phyloP scores from a whole-genome alignment of 768 basidiomycete species.

The Hypholoma sublateritium region DNA sequence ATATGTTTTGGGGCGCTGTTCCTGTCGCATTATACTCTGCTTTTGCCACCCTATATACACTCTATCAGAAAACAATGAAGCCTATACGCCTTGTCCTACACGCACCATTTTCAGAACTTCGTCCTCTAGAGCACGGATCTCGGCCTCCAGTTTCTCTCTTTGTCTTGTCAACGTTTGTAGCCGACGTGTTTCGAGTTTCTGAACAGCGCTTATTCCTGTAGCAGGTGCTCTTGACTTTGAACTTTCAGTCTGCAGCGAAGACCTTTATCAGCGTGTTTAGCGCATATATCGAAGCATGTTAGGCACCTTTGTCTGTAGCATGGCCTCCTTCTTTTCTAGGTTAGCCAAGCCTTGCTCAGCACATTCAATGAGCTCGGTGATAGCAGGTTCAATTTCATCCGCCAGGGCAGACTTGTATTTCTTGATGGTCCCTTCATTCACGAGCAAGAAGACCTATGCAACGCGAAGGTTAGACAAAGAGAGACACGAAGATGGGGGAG shows the following conservation, averaged over 20 bases:
- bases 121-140: slow-evolving; percentile 56
- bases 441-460: slow-evolving; percentile 67
- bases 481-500: not conserved
- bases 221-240: slow-evolving; percentile 44
- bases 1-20: no score
- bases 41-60: not conserved
- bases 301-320: slow-evolving; percentile 63
- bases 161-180: slow-evolving; percentile 66
- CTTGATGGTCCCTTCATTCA: slow-evolving; percentile 71
- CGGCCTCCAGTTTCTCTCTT: slow-evolving; percentile 64
- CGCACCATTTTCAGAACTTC: slow-evolving; percentile 61
- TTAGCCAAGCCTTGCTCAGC: slow-evolving; percentile 67
- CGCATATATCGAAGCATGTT: not conserved
- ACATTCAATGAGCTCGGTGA: slow-evolving; percentile 69
- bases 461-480: not conserved
- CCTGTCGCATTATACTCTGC: not conserved
- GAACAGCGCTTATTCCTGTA: slow-evolving; percentile 49
- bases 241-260: slow-evolving; percentile 51
- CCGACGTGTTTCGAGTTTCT: slow-evolving; percentile 67
- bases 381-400: slow-evolving; percentile 80
- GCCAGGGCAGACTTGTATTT: slow-evolving; percentile 74
- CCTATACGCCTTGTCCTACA: not conserved
- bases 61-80: not conserved
- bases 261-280: not conserved
- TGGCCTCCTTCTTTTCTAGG: slow-evolving; percentile 60